Percentiles rank a stretch among this genome's conserved stretches.
These are phyloP conservation scores for Colletotrichum camelliae DNA, from an alignment of 2,329 filamentous ascomycete species.

Conservation along the genomic window DNA sequence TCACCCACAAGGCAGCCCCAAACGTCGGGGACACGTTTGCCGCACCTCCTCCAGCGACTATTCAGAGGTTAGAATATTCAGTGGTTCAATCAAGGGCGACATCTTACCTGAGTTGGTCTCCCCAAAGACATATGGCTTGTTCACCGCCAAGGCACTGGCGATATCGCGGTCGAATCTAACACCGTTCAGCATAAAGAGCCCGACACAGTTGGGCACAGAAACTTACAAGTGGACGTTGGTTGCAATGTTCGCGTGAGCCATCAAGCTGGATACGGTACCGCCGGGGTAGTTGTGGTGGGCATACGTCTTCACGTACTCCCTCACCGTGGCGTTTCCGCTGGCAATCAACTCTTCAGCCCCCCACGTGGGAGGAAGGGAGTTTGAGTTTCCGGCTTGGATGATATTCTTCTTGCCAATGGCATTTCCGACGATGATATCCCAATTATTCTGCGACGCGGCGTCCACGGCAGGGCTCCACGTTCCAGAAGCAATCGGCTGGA, in stretches of 20 bases:
- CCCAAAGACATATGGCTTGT: conserved; percentile 52
- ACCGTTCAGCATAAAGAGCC: conserved; percentile 22
- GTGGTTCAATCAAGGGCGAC: not conserved
- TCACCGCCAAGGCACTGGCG: conserved; percentile 38
- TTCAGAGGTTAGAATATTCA: not conserved
- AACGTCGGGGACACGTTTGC: conserved; percentile 34
- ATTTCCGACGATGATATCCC: conserved; percentile 39
- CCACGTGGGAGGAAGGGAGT: conserved; percentile 39
- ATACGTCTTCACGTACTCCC: conserved; percentile 45
- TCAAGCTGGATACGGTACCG: conserved; percentile 44
- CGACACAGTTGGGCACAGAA: not conserved
- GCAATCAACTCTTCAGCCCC: conserved; percentile 43
- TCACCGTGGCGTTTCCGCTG: conserved; percentile 38
- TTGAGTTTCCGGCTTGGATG: conserved; percentile 47
- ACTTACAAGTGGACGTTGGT: conserved; percentile 30
- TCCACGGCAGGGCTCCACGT: conserved; percentile 41
- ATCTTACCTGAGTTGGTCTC: conserved; percentile 54
- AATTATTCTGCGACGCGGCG: conserved; percentile 43
- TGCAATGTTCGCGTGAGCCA: conserved; percentile 48
- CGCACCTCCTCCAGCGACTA: conserved; percentile 10
- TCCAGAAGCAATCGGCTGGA: conserved; percentile 42
- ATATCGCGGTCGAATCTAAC: conserved; percentile 45
- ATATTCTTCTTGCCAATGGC: conserved; percentile 37
- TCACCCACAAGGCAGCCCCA: conserved; percentile 44
- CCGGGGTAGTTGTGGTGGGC: conserved; percentile 56